Evolutionary conservation across 257 asterid genomes (phyloP).

Genomic region (Leonotis leonurus): DNA sequence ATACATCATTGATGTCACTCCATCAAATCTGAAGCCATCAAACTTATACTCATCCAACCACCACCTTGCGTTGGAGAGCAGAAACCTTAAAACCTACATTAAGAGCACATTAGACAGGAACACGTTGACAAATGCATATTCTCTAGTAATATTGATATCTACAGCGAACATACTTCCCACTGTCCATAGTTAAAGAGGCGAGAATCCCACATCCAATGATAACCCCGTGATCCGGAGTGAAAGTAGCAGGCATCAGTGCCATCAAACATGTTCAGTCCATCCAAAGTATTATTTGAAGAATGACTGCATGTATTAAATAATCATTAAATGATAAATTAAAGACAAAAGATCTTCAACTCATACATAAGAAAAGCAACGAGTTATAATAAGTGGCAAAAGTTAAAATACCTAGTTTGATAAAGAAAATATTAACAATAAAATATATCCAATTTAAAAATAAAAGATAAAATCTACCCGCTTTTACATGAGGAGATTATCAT

Average conservation of each 20-base stretch:
- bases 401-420: too few species aligned
- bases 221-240: conserved; percentile 90
- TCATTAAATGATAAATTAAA: conserved; percentile 18
- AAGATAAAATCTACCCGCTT: too few species aligned
- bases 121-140: background rate
- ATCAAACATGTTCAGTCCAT: conserved; percentile 98
- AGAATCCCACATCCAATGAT: conserved; percentile 99
- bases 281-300: conserved; percentile 95
- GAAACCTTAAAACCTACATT: conserved; percentile 79
- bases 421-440: too few species aligned
- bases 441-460: too few species aligned
- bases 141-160: background rate
- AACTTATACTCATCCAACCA: conserved; percentile 99
- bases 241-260: conserved; percentile 96
- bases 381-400: too few species aligned
- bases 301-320: conserved; percentile 51
- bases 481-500: too few species aligned
- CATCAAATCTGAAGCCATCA: conserved; percentile 98
- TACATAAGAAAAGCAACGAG: conserved; percentile 3
- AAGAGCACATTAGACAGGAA: conserved; percentile 12
- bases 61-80: conserved; percentile 98
- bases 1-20: conserved; percentile 99
- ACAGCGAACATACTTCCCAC: conserved; percentile 83
- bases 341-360: background rate
- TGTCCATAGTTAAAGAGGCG: conserved; percentile 97